Conservation (phyloP, 345 rosid genomes). For the Hirschfeldia incana region DNA sequence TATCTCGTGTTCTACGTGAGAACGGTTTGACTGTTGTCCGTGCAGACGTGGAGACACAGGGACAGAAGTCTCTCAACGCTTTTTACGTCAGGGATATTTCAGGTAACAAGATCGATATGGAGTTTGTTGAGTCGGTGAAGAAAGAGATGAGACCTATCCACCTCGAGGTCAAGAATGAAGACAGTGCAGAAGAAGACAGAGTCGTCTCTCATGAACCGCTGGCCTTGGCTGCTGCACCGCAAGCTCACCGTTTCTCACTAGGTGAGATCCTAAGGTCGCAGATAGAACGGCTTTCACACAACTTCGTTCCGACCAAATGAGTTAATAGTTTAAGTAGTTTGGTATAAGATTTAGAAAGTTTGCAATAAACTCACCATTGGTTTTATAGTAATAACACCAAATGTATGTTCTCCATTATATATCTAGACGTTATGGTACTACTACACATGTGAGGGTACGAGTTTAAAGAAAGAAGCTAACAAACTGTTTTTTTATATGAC, state of each 20-base stretch:
- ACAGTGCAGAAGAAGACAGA: not conserved
- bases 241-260: slow-evolving; percentile 42
- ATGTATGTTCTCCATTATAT: slow-evolving; percentile 6
- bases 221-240: slow-evolving; percentile 11
- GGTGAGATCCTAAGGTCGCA: slow-evolving; percentile 54
- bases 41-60: slow-evolving; percentile 68
- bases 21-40: slow-evolving; percentile 65
- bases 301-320: slow-evolving; percentile 47
- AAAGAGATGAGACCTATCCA: slow-evolving; percentile 64
- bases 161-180: slow-evolving; percentile 48
- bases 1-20: slow-evolving; percentile 66
- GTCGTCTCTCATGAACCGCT: not conserved
- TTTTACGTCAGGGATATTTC: slow-evolving; percentile 59
- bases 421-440: slow-evolving; percentile 8
- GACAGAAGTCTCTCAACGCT: slow-evolving; percentile 54
- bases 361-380: slow-evolving; percentile 5
- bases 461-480: not conserved
- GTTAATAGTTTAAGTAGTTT: not conserved
- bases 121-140: slow-evolving; percentile 58
- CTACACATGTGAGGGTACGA: slow-evolving; percentile 15
- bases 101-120: slow-evolving; percentile 60
- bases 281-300: slow-evolving; percentile 53
- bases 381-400: slow-evolving; percentile 14
- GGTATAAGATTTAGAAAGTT: slow-evolving; percentile 1
- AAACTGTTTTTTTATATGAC: not conserved